These are phyloP conservation scores for Trichoderma gracile DNA, from an alignment of 2,329 filamentous ascomycete genomes.

Conservation along the genomic window DNA sequence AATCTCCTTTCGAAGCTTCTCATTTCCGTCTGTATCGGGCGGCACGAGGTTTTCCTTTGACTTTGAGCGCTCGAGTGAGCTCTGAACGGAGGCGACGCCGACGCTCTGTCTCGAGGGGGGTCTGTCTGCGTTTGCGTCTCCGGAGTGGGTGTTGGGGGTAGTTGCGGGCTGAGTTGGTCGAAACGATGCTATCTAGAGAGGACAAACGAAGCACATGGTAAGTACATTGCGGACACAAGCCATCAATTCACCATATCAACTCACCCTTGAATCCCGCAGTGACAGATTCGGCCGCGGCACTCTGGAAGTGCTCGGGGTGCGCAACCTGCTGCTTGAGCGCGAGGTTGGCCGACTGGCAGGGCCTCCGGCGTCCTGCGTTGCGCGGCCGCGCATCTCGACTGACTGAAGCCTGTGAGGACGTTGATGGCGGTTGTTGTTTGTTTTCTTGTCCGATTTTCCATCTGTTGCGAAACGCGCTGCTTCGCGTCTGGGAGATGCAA, in stretches of 20 bases:
- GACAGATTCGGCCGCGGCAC: conserved; percentile 41
- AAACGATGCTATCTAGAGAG: conserved; percentile 46
- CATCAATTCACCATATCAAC: conserved; percentile 27
- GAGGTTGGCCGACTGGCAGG: conserved; percentile 36
- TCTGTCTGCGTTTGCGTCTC: conserved; percentile 44
- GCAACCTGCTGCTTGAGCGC: conserved; percentile 37
- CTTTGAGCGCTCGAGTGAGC: conserved; percentile 59
- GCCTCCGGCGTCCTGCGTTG: conserved; percentile 38
- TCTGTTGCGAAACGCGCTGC: conserved; percentile 8
- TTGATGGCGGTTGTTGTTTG: background rate
- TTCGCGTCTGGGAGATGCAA: conserved; percentile 1
- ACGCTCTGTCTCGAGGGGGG: conserved; percentile 46
- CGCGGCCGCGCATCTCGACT: conserved; percentile 39
- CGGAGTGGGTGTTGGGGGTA: conserved; percentile 62
- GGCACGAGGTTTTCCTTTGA: conserved; percentile 61
- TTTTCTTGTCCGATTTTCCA: background rate
- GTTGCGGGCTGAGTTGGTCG: conserved; percentile 58
- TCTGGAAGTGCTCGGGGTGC: conserved; percentile 40
- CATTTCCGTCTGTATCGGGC: conserved; percentile 59
- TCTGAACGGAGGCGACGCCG: conserved; percentile 44
- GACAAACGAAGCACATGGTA: background rate
- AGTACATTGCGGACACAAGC: background rate
- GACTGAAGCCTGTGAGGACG: background rate
- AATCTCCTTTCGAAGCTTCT: conserved; percentile 56
- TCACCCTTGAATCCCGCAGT: conserved; percentile 43